Evolutionary conservation across 2,329 filamentous ascomycete genomes (phyloP).

Genomic region (Juglanconis juglandina): DNA sequence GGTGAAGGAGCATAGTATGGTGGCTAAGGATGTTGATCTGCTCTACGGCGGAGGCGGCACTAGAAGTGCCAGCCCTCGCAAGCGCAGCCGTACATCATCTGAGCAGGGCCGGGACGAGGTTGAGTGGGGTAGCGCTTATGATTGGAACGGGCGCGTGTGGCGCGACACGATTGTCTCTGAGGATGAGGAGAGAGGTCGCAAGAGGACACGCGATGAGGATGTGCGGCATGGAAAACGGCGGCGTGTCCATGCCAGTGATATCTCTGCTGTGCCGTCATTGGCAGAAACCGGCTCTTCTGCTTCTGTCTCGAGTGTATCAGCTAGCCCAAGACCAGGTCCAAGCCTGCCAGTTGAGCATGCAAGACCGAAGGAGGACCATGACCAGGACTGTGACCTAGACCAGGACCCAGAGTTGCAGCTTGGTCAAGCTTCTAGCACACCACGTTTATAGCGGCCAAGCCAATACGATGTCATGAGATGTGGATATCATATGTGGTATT

Average conservation of each 20-base stretch:
- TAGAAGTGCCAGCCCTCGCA: neutral
- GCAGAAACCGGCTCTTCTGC: neutral
- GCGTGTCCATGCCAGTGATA: neutral
- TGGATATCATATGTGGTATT: neutral
- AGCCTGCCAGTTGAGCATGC: neutral
- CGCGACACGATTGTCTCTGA: neutral
- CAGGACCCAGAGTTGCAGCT: neutral
- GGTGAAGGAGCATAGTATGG: neutral
- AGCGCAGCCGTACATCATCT: neutral
- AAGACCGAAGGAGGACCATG: neutral
- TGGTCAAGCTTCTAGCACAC: neutral
- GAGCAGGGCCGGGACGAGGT: neutral
- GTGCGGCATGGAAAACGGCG: neutral
- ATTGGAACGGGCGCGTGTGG: neutral
- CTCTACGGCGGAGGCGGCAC: neutral
- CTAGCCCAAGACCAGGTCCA: neutral
- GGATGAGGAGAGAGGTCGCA: neutral
- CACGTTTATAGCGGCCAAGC: neutral
- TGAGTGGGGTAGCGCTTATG: neutral
- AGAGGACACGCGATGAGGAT: neutral
- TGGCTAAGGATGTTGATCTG: neutral
- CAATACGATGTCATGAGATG: neutral
- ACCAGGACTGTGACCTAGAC: neutral
- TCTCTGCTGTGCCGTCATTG: neutral
- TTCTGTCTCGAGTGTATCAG: neutral